A percentile compares a stretch with the other conserved stretches of the same genome.
phyloP scores from a whole-genome alignment of 257 asterid genomes.

The Lycium barbarum region DNA sequence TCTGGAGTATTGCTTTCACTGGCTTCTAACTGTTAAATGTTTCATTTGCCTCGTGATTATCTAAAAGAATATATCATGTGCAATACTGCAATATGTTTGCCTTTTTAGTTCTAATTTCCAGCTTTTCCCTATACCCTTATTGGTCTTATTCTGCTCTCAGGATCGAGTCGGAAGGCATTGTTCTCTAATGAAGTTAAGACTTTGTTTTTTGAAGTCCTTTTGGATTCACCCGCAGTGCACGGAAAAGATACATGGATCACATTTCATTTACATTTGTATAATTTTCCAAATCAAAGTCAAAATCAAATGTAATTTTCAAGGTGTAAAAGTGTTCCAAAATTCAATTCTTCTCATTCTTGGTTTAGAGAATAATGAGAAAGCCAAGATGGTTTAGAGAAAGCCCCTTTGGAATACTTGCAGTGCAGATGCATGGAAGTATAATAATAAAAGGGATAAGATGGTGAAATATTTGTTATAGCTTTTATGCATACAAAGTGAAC shows the following conservation, averaged over 20 bases:
- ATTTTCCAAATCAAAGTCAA: background rate
- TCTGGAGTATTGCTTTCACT: background rate
- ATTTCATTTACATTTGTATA: constrained; percentile 7
- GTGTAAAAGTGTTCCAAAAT: background rate
- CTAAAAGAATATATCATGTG: background rate
- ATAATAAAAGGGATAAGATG: background rate
- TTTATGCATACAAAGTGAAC: background rate
- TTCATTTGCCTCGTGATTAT: background rate
- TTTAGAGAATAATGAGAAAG: background rate
- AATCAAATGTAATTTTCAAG: background rate
- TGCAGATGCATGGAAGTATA: background rate
- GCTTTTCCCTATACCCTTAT: background rate
- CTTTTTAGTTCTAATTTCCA: background rate
- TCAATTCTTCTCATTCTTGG: background rate
- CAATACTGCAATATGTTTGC: background rate
- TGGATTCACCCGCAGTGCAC: background rate
- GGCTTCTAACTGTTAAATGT: background rate
- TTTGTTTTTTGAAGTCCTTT: background rate
- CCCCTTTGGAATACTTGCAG: background rate
- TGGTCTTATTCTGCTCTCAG: background rate
- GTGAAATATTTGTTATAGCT: background rate
- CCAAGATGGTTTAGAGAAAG: background rate
- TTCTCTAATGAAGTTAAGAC: constrained; percentile 2
- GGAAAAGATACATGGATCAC: constrained; percentile 9
- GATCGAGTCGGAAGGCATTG: background rate